Evolutionary conservation across 2,329 filamentous ascomycete species (phyloP), one percentile per base, ranked within the genome.

Genomic region (Escovopsis sp.): DNA sequence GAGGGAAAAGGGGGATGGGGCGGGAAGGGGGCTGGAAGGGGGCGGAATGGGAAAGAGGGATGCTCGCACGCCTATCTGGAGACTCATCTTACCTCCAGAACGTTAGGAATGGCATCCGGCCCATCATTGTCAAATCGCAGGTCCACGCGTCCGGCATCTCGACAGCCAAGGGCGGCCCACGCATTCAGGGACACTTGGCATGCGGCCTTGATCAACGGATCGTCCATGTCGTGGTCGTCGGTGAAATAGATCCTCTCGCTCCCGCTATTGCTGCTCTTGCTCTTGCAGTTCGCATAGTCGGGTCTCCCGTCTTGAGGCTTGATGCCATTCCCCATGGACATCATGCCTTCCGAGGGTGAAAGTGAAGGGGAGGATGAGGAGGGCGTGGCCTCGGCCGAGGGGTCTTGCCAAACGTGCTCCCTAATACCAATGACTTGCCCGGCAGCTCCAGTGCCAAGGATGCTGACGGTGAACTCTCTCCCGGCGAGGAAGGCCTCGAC

Each of bases 71-170:
- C 23, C 23, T 23, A 23, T 23, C 23, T 23, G 28, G 28, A 11
- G 28, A 32, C 8, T 11, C 11, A 11, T 11, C 40, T 39, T 12
- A 45, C 43, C 43, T 45, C 43, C 23, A 45, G 15, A 12, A 45
- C 40, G 23, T 45, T 42, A 3, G 43, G 39, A 12, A 42, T 32
- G n/a, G 28, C 35, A n/a, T 39, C 36, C 8, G 39, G 18, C 26
- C 36, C 43, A 18, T 42, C 12, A 18, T n/a, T 26, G 32, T 42
- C 19, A 40, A 45, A 45, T 26, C 43, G 43, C n/a, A 45, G 26
- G 32, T 45, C 43, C n/a, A 45, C 43, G 26, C 43, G 43, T 33
- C 43, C 43, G 8, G 43, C 43, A 33, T 45, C 43, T 18, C 43
- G 39, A 33, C 43, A 45, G 43, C 36, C 36, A 12, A 45, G 28